Conservation (phyloP, 2,329 filamentous ascomycete genomes). For the Fusarium pseudoanthophilum region DNA sequence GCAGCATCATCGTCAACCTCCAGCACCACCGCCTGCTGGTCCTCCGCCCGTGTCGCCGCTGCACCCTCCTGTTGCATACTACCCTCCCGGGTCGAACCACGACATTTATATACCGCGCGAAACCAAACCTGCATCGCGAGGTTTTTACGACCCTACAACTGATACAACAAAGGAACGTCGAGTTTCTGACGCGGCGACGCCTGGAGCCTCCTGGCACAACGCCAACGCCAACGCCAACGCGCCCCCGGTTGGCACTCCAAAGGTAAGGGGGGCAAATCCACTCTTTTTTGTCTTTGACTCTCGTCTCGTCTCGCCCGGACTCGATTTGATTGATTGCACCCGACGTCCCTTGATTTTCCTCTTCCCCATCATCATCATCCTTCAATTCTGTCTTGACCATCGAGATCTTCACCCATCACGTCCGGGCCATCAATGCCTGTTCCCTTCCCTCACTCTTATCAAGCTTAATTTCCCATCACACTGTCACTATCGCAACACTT, state of each 20-base stretch:
- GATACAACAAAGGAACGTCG: conserved; percentile 61
- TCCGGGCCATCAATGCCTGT: conserved; percentile 40
- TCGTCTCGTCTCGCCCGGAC: conserved; percentile 33
- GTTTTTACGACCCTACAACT: conserved; percentile 65
- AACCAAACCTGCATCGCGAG: conserved; percentile 53
- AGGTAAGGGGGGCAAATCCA: conserved; percentile 57
- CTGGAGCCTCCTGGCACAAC: conserved; percentile 55
- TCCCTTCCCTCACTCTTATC: conserved; percentile 17
- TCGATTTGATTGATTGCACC: conserved; percentile 34
- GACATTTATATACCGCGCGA: conserved; percentile 52
- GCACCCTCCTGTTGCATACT: conserved; percentile 57
- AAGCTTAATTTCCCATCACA: conserved; percentile 23
- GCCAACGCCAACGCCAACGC: conserved; percentile 47
- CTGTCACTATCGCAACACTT: conserved; percentile 23
- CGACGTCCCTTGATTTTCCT: conserved; percentile 35
- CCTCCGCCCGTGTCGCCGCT: conserved; percentile 54
- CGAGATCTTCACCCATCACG: conserved; percentile 22
- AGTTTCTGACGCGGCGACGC: conserved; percentile 53
- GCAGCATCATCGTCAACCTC: conserved; percentile 43
- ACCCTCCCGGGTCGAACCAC: conserved; percentile 46
- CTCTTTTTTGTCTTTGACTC: conserved; percentile 45
- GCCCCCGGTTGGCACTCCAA: conserved; percentile 57
- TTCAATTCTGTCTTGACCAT: conserved; percentile 26
- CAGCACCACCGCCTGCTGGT: conserved; percentile 37
- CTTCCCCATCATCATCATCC: conserved; percentile 26